Evolutionary conservation across 2,329 filamentous ascomycete genomes (phyloP).

Genomic region (Fusarium transvaalense): DNA sequence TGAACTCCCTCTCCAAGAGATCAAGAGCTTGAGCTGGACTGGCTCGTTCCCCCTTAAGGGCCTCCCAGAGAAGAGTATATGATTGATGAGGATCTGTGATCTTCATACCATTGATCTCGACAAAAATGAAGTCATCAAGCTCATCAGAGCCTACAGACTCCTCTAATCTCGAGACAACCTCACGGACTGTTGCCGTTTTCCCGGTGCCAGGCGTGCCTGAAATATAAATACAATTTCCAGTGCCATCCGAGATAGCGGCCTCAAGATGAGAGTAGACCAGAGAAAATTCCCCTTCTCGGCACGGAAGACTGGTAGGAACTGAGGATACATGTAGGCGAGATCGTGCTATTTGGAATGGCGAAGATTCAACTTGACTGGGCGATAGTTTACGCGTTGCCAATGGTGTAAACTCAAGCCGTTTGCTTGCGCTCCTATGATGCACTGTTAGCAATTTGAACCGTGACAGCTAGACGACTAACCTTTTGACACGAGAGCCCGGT

Average conservation of each 20-base stretch:
- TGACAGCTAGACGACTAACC: slow-evolving; percentile 28
- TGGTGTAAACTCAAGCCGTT: slow-evolving; percentile 93
- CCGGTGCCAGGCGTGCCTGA: slow-evolving; percentile 98
- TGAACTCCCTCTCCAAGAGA: slow-evolving; percentile 92
- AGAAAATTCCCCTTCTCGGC: slow-evolving; percentile 90
- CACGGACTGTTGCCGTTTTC: slow-evolving; percentile 96
- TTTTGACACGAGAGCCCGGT: slow-evolving; percentile 52
- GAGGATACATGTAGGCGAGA: slow-evolving; percentile 93
- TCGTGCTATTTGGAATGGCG: slow-evolving; percentile 91
- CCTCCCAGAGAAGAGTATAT: slow-evolving; percentile 95
- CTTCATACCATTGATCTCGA: slow-evolving; percentile 99
- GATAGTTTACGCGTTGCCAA: slow-evolving; percentile 89
- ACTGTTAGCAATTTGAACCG: slow-evolving; percentile 18
- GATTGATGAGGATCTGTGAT: slow-evolving; percentile 98
- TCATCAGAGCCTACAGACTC: slow-evolving; percentile 90
- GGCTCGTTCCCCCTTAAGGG: slow-evolving; percentile 91
- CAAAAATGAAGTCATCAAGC: slow-evolving; percentile 97
- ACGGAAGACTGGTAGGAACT: slow-evolving; percentile 89
- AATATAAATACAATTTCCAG: slow-evolving; percentile 97
- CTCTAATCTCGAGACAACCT: slow-evolving; percentile 91
- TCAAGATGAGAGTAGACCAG: slow-evolving; percentile 94
- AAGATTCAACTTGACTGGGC: slow-evolving; percentile 78
- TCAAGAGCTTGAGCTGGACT: slow-evolving; percentile 92
- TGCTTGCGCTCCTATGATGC: slow-evolving; percentile 66
- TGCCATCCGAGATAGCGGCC: slow-evolving; percentile 91